Evolutionary conservation across 2,329 filamentous ascomycete species (phyloP), one percentile per base, ranked within the genome.

Genomic region (Alternaria panax): DNA sequence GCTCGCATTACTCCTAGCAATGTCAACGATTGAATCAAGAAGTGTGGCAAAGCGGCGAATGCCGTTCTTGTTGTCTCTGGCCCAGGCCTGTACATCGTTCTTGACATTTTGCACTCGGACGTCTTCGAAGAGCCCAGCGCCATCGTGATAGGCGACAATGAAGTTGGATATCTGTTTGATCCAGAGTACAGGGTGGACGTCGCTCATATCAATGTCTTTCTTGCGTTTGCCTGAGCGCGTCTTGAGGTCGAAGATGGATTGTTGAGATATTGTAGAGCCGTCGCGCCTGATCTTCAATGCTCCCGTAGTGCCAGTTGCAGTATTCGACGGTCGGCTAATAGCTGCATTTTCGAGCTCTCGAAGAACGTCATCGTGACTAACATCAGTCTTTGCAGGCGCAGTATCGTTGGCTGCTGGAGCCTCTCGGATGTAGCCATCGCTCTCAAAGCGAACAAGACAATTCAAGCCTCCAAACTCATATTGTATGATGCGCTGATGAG

Each of bases 401-500:
- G 7, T 7, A 20, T 51, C 40, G 9, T 25, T 27, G 22, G 14
- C 24, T n/a, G 34, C 30, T 25, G 38, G 54, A 16, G 24, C 6
- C 7, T 65, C 42, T 28, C 41, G 34, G 27, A 83, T 65, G 60
- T 87, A 90, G 0, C 86, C 88, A 70, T 90, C 87, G 0, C 77
- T 80, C 68, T 87, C 86, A 48, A 83, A 88, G 0, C 87, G 82
- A 0, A 90, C 75, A 3, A 88, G 60, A 47, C 82, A 80, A 0
- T 75, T 74, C 11, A 88, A 67, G 1, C 79, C 84, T 0, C 80
- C 86, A 64, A 92, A 86, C 0, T 76, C 60, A 61, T 91, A 91
- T 3, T 77, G 75, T 1, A 91, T 66, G 7, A 91, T 68, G 2
- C 88, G 81, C 68, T 92, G 88, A 60, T 92, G 87, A 0, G 86